Evolutionary conservation across 2,329 filamentous ascomycete species (phyloP).

Genomic region (Cladosporium colombiae): DNA sequence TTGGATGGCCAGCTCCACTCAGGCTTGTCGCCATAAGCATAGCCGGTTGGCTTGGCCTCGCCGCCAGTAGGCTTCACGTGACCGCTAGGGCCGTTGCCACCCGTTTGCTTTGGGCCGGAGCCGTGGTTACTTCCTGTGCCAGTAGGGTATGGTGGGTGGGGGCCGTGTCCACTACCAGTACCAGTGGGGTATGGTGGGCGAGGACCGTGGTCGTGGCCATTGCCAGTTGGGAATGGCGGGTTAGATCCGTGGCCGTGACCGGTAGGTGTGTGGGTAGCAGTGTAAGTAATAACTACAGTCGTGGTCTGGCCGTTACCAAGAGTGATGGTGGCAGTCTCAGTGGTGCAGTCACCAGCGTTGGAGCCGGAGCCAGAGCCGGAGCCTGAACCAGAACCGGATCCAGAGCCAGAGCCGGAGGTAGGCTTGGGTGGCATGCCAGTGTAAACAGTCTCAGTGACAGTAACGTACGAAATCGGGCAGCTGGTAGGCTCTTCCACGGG

Average conservation of each 20-base stretch:
- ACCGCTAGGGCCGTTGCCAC: slow-evolving; percentile 13
- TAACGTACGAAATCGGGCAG: slow-evolving; percentile 8
- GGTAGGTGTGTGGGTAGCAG: slow-evolving; percentile 4
- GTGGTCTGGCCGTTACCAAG: slow-evolving; percentile 19
- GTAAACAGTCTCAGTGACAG: slow-evolving; percentile 19
- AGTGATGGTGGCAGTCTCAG: slow-evolving; percentile 21
- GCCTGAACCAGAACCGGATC: not conserved
- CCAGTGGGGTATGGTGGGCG: not conserved
- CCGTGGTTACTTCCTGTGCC: not conserved
- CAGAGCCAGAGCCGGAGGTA: slow-evolving; percentile 6
- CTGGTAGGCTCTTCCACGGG: not conserved
- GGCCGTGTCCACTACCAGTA: not conserved
- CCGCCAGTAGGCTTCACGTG: slow-evolving; percentile 9
- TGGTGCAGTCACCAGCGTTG: not conserved
- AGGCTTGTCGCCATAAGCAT: slow-evolving; percentile 1
- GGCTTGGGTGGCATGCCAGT: slow-evolving; percentile 10
- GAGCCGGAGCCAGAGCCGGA: not conserved
- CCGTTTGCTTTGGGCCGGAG: not conserved
- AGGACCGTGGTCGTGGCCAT: not conserved
- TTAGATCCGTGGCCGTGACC: not conserved
- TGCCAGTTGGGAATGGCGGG: slow-evolving; percentile 8
- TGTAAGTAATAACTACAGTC: slow-evolving; percentile 17
- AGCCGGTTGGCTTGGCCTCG: slow-evolving; percentile 5
- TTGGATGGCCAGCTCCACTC: slow-evolving; percentile 18
- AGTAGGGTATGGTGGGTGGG: slow-evolving; percentile 7